These are phyloP conservation scores for Salvia splendens DNA, from an alignment of 257 asterid genomes.

Conservation along the genomic window DNA sequence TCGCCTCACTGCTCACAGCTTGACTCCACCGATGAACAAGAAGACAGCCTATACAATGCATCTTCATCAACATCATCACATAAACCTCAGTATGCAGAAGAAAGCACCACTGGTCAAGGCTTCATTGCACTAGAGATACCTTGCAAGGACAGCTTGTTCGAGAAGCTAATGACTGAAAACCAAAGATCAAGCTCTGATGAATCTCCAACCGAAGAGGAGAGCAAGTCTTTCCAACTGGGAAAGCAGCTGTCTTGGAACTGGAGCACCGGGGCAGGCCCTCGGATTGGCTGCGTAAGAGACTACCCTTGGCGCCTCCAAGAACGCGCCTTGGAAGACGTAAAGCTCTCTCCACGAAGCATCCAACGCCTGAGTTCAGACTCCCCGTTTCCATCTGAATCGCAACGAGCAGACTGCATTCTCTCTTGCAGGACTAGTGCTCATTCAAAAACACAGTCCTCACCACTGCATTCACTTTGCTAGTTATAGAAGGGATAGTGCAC, in stretches of 20 bases:
- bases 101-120: constrained; percentile 21
- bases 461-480: constrained; percentile 28
- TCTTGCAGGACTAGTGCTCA: constrained; percentile 31
- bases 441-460: constrained; percentile 41
- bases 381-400: constrained; percentile 26
- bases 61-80: neutral
- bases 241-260: constrained; percentile 44
- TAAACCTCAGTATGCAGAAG: constrained; percentile 20
- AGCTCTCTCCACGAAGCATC: constrained; percentile 38
- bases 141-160: constrained; percentile 30
- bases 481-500: neutral
- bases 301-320: constrained; percentile 47
- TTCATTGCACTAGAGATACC: constrained; percentile 44
- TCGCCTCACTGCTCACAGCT: constrained; percentile 31
- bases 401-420: constrained; percentile 29
- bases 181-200: neutral
- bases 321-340: constrained; percentile 46
- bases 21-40: constrained; percentile 40
- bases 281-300: constrained; percentile 47
- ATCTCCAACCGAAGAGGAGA: constrained; percentile 35
- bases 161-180: constrained; percentile 29
- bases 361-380: constrained; percentile 21
- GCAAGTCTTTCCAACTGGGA: constrained; percentile 45
- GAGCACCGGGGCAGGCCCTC: constrained; percentile 52
- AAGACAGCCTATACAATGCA: constrained; percentile 27